A percentile compares a stretch with the other conserved stretches of the same genome.
These are phyloP conservation scores for Panicum virgatum DNA, from an alignment of 202 grass and related monocot species.

Conservation along the genomic window DNA sequence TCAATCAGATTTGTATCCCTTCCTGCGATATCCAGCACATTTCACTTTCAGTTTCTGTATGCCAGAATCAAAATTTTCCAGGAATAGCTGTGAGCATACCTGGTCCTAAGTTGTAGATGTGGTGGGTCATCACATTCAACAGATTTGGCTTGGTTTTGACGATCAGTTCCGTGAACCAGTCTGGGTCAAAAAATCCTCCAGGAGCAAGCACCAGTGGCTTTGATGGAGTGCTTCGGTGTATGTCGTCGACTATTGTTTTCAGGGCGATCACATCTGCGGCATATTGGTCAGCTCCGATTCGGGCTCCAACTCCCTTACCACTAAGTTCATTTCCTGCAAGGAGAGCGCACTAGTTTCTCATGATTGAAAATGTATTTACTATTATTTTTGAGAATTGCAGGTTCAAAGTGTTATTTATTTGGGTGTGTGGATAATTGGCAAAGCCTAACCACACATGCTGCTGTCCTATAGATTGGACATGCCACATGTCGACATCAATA, in stretches of 20 bases:
- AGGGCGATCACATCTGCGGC: constrained; percentile 70
- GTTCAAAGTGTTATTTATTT: neutral
- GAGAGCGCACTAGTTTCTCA: neutral
- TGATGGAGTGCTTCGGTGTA: constrained; percentile 42
- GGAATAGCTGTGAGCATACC: constrained; percentile 31
- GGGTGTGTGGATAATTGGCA: neutral
- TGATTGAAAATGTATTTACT: neutral
- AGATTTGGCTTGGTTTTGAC: constrained; percentile 67
- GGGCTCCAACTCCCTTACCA: constrained; percentile 63
- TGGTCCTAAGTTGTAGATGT: constrained; percentile 91
- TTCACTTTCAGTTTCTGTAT: neutral
- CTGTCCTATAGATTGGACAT: neutral
- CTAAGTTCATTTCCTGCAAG: constrained; percentile 86
- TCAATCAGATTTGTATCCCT: constrained; percentile 58
- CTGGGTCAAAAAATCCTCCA: constrained; percentile 76
- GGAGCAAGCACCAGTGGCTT: constrained; percentile 85
- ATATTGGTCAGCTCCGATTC: constrained; percentile 59
- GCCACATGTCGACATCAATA: neutral
- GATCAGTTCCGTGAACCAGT: constrained; percentile 67
- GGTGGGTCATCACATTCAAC: constrained; percentile 80
- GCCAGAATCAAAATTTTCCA: neutral
- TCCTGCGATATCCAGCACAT: constrained; percentile 31
- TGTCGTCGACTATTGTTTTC: constrained; percentile 43
- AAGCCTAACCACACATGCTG: constrained; percentile 28
- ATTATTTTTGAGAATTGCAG: neutral